Base-by-base conservation (phyloP, 208 protist species). In the Acanthamoeba culbertsoni region DNA sequence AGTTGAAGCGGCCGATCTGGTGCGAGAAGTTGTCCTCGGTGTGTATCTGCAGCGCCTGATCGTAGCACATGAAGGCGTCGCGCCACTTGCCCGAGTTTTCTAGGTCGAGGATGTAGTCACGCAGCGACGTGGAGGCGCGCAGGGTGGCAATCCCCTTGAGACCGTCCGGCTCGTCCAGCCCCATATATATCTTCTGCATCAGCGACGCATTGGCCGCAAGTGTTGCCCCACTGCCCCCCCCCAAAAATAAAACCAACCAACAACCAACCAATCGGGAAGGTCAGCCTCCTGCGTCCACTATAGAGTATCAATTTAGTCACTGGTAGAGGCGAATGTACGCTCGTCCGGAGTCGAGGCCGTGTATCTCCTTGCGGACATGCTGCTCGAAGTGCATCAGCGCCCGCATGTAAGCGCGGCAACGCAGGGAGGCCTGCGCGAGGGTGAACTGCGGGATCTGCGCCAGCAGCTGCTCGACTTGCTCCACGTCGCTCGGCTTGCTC, bases 1-100 rank as follows among this genome's bases (percentile, higher is more conserved):
- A 98, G 55, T 95, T 94, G 3, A 98, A 45, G 18, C 97, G 26
- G 8, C 96, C 94, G 0, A 93, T 35, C 43, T 94, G 93, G n/a
- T 79, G 40, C 2, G 45, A 82, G 48, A 63, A 35, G 59, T 94
- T 75, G 10, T 89, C 37, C 16, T 68, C 20, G 2, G 46, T 88
- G 55, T 94, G 33, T 18, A 42, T 48, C 45, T 63, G 42, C 92
- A 53, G 55, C 26, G n/a, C 79, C 53, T 95, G 93, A 28, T 93
- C 84, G 57, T 95, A 93, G 51, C 94, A 93, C 20, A 93, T 79
- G 20, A 96, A 68, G 23, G 95, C 93, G 16, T 53, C 65, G 28
- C n/a, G 73, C 95, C 95, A 96, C 20, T 94, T 62, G 28, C 95
- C 95, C 35, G 73, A 35, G 53, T 75, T 93, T 46, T 96, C 86